These are phyloP conservation scores for Antitrichia curtipendula DNA, from an alignment of 225 moss, liverwort and hornwort genomes.

Conservation along the genomic window DNA sequence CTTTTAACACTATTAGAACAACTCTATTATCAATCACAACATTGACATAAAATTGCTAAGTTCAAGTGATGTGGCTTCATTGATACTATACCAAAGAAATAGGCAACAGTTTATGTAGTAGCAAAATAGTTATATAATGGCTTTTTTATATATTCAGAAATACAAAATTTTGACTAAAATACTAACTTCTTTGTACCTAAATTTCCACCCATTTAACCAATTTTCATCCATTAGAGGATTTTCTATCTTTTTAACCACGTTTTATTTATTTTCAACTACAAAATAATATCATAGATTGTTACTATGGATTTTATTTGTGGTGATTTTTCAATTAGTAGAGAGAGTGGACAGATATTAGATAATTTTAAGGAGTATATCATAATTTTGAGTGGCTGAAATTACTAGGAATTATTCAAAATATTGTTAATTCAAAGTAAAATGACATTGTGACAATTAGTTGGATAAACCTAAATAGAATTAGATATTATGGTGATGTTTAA, in stretches of 20 bases:
- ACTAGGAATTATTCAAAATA: neutral
- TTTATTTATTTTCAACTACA: neutral
- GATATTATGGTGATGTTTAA: too few species aligned
- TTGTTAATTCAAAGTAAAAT: neutral
- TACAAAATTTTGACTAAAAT: neutral
- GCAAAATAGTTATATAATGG: neutral
- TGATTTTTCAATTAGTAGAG: neutral
- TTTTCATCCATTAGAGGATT: neutral
- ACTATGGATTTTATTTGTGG: neutral
- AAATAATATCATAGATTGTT: neutral
- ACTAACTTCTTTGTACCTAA: neutral
- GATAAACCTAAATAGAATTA: neutral
- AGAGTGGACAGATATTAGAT: neutral
- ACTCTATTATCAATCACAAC: neutral
- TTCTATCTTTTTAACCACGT: too few species aligned
- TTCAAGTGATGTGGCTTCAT: neutral
- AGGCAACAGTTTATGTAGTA: neutral
- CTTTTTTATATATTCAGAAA: neutral
- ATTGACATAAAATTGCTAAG: neutral
- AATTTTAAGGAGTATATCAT: neutral
- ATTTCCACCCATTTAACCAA: neutral
- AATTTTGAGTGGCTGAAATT: neutral
- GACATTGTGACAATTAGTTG: accelerated
- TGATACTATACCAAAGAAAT: accelerated
- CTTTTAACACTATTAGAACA: neutral